Base-by-base conservation (phyloP, 305 asterid genomes). In the Salvia sclarea region DNA sequence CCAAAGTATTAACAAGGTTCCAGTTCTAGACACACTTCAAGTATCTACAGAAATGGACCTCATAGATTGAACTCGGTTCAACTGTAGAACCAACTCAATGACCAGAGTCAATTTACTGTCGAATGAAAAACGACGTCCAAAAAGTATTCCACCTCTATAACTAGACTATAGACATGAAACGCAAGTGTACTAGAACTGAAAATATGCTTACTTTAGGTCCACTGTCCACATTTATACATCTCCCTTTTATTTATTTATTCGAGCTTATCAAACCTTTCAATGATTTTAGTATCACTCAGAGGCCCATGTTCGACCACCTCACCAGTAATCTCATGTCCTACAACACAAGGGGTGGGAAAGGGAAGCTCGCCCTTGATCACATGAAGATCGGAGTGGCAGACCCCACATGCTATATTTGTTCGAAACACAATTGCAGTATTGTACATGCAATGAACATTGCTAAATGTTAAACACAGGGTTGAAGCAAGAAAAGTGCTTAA, bases 251-350 rank as follows among this genome's bases (percentile, higher is more conserved):
- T n/a, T n/a, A 35, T 9, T 7, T 35, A 9, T 18, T 37, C 8
- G 18, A 69, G 61, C 44, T 33, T 21, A 68, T 53, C 69, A 38
- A 78, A 89, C 98, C 95, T 94, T 73, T 94, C 79, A 30, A 79
- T 28, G 56, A 79, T 86, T 77, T 86, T 86, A 66, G 72, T 80
- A 80, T 94, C 95, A 12, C 95, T 82, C 59, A 78, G 96, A 50
- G 87, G 78, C 70, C 99, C 99, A 63, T 86, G 95, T 75, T 94
- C 96, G 53, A 94, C 90, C 69, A 94, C 98, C 84, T 94, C 98
- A 62, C 99, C 99, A 13, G 99, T 91, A 48, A 94, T 91, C 91
- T 94, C 99, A 70, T 91, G 99, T 44, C 99, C 99, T 17, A 91
- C 80, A 60, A 89, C 96, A 75, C 99, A 94, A 67, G 99, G 99